Evolutionary conservation across 768 basidiomycete species (phyloP).

Genomic region (Amanita rubescens): DNA sequence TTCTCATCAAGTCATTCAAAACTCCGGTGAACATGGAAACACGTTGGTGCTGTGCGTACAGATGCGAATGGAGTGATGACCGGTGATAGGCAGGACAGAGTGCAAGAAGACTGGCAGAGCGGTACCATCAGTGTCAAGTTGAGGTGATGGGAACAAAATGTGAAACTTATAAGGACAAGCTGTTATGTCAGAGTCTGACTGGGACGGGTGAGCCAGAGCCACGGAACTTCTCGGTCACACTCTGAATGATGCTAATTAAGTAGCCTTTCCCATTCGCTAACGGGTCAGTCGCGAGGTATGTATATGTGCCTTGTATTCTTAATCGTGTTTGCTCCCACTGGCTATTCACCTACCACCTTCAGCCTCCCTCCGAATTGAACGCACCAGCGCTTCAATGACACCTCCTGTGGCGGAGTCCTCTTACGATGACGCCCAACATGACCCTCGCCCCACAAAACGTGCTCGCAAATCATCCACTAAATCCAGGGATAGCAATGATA

Average conservation of each 20-base stretch:
- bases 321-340: constrained; percentile 5
- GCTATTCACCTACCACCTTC: constrained; percentile 5
- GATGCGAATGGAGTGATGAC: neutral
- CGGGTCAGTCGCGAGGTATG: constrained; percentile 1
- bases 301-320: constrained; percentile 3
- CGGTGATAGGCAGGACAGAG: neutral
- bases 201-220: neutral
- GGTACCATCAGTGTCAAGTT: neutral
- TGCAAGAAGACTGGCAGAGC: neutral
- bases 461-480: constrained; percentile 7
- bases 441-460: constrained; percentile 5
- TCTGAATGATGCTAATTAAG: neutral
- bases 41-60: neutral
- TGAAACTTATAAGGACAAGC: neutral
- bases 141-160: neutral
- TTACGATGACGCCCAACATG: constrained; percentile 1
- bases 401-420: constrained; percentile 2
- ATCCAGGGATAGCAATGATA: neutral
- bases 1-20: neutral
- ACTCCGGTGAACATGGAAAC: neutral
- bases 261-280: neutral
- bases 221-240: constrained; percentile 6
- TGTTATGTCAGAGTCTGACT: neutral
- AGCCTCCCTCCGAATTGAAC: constrained; percentile 9
- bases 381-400: constrained; percentile 1